These are phyloP conservation scores for Monosporascus sp. DNA, from an alignment of 2,329 filamentous ascomycete species.

Conservation along the genomic window DNA sequence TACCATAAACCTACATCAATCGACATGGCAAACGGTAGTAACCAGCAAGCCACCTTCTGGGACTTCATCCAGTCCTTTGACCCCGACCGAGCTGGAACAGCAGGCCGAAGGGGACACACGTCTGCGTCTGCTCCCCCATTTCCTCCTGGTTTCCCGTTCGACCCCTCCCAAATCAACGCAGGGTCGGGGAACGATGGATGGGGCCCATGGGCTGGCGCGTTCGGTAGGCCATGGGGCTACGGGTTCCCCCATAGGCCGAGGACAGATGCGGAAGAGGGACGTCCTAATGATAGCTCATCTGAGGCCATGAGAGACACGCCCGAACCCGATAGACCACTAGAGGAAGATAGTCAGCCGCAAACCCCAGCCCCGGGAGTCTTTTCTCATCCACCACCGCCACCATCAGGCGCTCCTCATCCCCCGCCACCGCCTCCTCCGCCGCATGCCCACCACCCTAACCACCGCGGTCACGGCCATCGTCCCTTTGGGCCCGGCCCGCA, in stretches of 20 bases:
- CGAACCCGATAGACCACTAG: conserved; percentile 9
- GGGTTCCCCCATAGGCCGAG: conserved; percentile 21
- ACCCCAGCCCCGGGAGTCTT: conserved; percentile 7
- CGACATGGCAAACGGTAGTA: conserved; percentile 13
- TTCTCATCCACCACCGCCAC: conserved; percentile 11
- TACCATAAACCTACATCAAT: conserved; percentile 8
- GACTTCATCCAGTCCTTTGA: conserved; percentile 32
- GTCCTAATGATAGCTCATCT: conserved; percentile 23
- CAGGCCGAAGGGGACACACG: conserved; percentile 32
- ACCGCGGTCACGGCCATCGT: conserved; percentile 13
- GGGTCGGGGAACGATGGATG: conserved; percentile 12
- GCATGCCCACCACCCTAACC: conserved; percentile 3
- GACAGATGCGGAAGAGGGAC: conserved; percentile 17
- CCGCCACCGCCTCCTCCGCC: conserved; percentile 16
- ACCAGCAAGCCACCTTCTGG: conserved; percentile 18
- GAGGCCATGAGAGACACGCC: conserved; percentile 23
- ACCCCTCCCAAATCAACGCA: conserved; percentile 12
- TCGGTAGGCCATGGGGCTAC: conserved; percentile 8
- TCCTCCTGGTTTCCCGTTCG: conserved; percentile 31
- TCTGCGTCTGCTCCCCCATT: conserved; percentile 18
- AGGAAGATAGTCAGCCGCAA: conserved; percentile 6
- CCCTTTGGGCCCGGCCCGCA: conserved; percentile 8
- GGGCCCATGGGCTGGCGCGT: conserved; percentile 8
- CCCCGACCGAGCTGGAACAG: conserved; percentile 19
- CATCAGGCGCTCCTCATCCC: conserved; percentile 11